Evolutionary conservation across 2,329 filamentous ascomycete species (phyloP).

Genomic region (Leptographium lundbergii): DNA sequence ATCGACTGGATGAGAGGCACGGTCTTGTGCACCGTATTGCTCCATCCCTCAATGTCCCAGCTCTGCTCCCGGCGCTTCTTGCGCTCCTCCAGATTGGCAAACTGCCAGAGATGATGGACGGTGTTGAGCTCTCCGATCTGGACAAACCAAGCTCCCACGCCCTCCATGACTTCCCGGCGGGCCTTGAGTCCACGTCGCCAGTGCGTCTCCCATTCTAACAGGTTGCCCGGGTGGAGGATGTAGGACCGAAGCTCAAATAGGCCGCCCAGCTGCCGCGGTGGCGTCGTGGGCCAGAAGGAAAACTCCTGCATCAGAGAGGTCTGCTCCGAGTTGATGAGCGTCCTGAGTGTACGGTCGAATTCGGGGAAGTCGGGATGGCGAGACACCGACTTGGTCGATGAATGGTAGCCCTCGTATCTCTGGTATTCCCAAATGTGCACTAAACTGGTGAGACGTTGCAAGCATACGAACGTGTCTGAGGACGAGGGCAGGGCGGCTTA

Average conservation of each 20-base stretch:
- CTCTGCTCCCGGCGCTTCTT: constrained; percentile 85
- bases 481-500: constrained; percentile 30
- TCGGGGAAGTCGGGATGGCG: constrained; percentile 69
- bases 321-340: constrained; percentile 72
- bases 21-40: constrained; percentile 94
- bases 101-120: constrained; percentile 97
- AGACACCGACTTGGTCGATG: constrained; percentile 75
- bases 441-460: constrained; percentile 23
- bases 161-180: constrained; percentile 93
- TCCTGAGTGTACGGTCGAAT: constrained; percentile 76
- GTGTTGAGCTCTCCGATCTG: constrained; percentile 97
- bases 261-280: constrained; percentile 79
- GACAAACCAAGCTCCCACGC: constrained; percentile 95
- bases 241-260: constrained; percentile 95
- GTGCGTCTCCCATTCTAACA: constrained; percentile 97
- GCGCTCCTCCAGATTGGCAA: constrained; percentile 89
- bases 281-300: constrained; percentile 95
- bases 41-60: constrained; percentile 92
- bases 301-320: constrained; percentile 98
- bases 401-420: constrained; percentile 90
- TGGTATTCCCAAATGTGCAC: constrained; percentile 99
- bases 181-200: constrained; percentile 89
- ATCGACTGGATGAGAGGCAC: constrained; percentile 93
- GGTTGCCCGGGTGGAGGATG: constrained; percentile 86
- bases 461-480: not conserved